phyloP scores from a whole-genome alignment of 2,329 filamentous ascomycete species.

The Botrytis byssoidea region DNA sequence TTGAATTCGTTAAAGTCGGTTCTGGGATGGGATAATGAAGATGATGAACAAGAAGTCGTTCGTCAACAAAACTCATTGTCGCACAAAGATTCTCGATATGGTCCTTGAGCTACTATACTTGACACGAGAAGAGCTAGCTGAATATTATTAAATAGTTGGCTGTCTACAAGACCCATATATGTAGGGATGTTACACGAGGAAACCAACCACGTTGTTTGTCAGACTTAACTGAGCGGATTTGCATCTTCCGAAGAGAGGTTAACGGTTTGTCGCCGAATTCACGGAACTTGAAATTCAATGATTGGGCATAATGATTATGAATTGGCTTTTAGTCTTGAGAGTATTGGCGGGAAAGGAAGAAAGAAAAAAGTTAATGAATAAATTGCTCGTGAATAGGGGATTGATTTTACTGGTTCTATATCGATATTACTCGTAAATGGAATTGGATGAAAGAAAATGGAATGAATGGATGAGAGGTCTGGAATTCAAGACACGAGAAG shows the following conservation, averaged over 20 bases:
- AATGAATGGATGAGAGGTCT: neutral
- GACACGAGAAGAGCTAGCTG: neutral
- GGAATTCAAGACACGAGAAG: neutral
- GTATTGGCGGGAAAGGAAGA: neutral
- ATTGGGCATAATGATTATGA: neutral
- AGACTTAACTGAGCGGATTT: neutral
- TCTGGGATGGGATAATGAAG: slow-evolving; percentile 31
- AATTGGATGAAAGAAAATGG: neutral
- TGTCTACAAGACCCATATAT: neutral
- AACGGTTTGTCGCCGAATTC: neutral
- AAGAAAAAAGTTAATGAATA: neutral
- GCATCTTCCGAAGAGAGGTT: neutral
- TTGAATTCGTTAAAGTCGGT: slow-evolving; percentile 30
- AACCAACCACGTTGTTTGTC: neutral
- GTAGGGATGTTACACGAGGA: neutral
- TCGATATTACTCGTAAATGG: neutral
- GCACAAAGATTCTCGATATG: neutral
- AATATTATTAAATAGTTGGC: neutral
- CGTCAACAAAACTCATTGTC: neutral
- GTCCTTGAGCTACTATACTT: slow-evolving; percentile 2
- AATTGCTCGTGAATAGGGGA: neutral
- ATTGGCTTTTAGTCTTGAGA: neutral
- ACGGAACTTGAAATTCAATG: neutral
- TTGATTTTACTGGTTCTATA: neutral
- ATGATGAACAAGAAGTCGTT: slow-evolving; percentile 2